A percentile compares a stretch with the other conserved stretches of the same genome.
Conservation (phyloP, 306 rosid species). For the Morella rubra region DNA sequence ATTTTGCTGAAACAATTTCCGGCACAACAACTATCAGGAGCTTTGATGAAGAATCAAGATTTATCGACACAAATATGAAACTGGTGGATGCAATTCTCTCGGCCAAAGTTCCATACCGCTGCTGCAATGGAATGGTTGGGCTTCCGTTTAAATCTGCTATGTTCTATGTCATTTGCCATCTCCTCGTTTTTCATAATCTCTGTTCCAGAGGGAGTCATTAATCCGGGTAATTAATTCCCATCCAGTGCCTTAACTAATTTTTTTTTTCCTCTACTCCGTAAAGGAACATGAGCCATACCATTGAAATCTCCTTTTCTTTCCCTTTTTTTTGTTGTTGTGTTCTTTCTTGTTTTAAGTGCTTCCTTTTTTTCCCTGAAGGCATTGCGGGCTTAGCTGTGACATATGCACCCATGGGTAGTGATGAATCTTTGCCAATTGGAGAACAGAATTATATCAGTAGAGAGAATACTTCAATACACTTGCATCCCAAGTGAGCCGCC, state of each 20-base stretch:
- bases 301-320: background rate
- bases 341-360: too few species aligned
- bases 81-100: slow-evolving; percentile 55
- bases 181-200: slow-evolving; percentile 59
- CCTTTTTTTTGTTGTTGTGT: background rate
- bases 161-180: slow-evolving; percentile 51
- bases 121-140: slow-evolving; percentile 70
- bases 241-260: background rate
- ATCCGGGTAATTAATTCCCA: slow-evolving; percentile 48
- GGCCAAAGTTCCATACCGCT: slow-evolving; percentile 48
- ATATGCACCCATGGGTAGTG: slow-evolving; percentile 54
- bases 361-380: slow-evolving; percentile 29
- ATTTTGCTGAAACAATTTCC: slow-evolving; percentile 73
- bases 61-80: slow-evolving; percentile 54
- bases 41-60: slow-evolving; percentile 63
- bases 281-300: too few species aligned
- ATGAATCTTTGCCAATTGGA: slow-evolving; percentile 55
- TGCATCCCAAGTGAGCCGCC: slow-evolving; percentile 63
- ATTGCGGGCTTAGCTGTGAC: slow-evolving; percentile 71
- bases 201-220: slow-evolving; percentile 51
- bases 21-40: slow-evolving; percentile 65
- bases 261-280: background rate
- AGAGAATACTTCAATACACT: slow-evolving; percentile 64
- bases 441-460: slow-evolving; percentile 67
- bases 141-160: slow-evolving; percentile 60